These are phyloP conservation scores for Phytophthora litchii DNA, from an alignment of 352 stramenopile genomes.

Conservation along the genomic window DNA sequence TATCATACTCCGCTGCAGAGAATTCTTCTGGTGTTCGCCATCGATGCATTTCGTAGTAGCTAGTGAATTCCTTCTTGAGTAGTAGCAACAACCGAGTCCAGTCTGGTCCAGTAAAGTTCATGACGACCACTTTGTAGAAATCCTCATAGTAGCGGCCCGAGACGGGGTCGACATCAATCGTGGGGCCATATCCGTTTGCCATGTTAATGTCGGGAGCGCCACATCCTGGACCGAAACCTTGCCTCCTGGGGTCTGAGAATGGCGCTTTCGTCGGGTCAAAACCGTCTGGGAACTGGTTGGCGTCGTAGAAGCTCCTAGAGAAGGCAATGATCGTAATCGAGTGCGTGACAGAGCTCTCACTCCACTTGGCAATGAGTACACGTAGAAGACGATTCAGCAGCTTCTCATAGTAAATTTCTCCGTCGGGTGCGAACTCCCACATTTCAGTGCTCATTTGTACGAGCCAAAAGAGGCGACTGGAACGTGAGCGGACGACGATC, in stretches of 20 bases:
- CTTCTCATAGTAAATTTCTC: constrained; percentile 93
- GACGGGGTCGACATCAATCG: constrained; percentile 62
- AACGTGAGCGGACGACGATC: constrained; percentile 95
- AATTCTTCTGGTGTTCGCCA: constrained; percentile 63
- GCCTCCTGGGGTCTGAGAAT: constrained; percentile 55
- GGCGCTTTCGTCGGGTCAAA: constrained; percentile 49
- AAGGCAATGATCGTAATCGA: constrained; percentile 94
- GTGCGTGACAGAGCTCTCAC: constrained; percentile 83
- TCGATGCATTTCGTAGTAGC: constrained; percentile 86
- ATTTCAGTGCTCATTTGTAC: constrained; percentile 97
- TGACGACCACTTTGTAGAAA: constrained; percentile 85
- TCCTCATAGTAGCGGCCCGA: constrained; percentile 72
- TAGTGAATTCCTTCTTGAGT: constrained; percentile 95
- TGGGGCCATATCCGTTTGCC: constrained; percentile 54
- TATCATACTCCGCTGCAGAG: constrained; percentile 62
- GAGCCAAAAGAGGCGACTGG: constrained; percentile 96
- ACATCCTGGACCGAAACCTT: constrained; percentile 52
- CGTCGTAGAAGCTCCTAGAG: constrained; percentile 87
- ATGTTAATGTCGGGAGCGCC: constrained; percentile 31
- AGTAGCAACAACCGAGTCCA: constrained; percentile 89
- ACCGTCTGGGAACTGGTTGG: constrained; percentile 61
- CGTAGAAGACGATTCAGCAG: constrained; percentile 81
- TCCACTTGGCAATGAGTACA: constrained; percentile 87
- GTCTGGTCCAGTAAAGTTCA: constrained; percentile 91
- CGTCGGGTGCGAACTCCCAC: constrained; percentile 91